Conservation (phyloP, 2,329 filamentous ascomycete species). For the Ophioceras dolichostomum region DNA sequence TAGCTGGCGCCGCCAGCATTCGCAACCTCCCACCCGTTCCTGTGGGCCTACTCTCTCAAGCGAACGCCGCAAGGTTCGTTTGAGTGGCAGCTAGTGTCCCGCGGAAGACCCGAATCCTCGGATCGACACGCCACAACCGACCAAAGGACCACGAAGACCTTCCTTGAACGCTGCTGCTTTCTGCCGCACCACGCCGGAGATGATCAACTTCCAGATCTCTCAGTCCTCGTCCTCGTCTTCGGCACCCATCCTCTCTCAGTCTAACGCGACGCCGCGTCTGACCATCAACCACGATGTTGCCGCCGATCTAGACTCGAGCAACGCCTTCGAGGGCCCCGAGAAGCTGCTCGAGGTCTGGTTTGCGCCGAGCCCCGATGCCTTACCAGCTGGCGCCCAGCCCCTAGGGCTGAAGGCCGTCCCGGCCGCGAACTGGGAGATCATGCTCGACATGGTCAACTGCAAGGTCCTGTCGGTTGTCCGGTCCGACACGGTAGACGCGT, state of each 20-base stretch:
- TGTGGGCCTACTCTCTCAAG: slow-evolving; percentile 97
- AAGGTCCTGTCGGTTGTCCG: slow-evolving; percentile 91
- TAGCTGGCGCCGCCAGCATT: slow-evolving; percentile 83
- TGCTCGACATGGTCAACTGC: slow-evolving; percentile 98
- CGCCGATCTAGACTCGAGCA: slow-evolving; percentile 83
- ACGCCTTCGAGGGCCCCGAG: slow-evolving; percentile 95
- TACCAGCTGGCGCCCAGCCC: slow-evolving; percentile 58
- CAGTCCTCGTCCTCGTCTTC: too few species aligned
- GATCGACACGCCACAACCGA: slow-evolving; percentile 1
- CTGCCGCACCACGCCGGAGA: slow-evolving; percentile 39
- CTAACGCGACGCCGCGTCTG: slow-evolving; percentile 73
- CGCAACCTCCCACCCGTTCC: slow-evolving; percentile 42
- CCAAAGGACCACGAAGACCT: not conserved
- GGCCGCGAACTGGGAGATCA: slow-evolving; percentile 79
- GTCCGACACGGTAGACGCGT: slow-evolving; percentile 90
- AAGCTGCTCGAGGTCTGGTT: slow-evolving; percentile 99
- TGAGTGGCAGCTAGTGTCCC: slow-evolving; percentile 97
- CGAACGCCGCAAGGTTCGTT: slow-evolving; percentile 91
- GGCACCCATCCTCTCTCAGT: slow-evolving; percentile 71
- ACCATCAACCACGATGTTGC: slow-evolving; percentile 96
- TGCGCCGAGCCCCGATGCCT: slow-evolving; percentile 60
- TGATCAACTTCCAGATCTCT: slow-evolving; percentile 78
- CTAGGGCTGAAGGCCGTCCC: slow-evolving; percentile 78
- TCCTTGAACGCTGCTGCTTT: not conserved
- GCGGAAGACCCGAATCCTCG: slow-evolving; percentile 40